Percentiles rank a stretch among this genome's conserved stretches.
These are phyloP conservation scores for Ormosia semicastrata DNA, from an alignment of 306 rosid genomes.

Conservation along the genomic window DNA sequence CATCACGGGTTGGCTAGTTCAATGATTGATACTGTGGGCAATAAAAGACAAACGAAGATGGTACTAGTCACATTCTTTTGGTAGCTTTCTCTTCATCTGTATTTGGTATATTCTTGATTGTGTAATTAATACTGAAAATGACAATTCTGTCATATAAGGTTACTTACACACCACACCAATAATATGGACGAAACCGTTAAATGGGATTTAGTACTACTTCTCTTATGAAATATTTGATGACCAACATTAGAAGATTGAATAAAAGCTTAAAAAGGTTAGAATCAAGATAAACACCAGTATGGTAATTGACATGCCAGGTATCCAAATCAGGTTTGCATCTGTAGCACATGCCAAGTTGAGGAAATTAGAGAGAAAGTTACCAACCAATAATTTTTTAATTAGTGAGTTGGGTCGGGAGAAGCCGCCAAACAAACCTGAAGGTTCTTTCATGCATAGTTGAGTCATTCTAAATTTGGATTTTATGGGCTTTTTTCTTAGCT, in stretches of 20 bases:
- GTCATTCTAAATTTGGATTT: not conserved
- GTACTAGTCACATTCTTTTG: not conserved
- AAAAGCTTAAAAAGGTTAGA: not conserved
- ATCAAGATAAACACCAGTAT: not conserved
- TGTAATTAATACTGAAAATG: not conserved
- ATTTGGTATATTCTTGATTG: not conserved
- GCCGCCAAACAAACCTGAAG: not conserved
- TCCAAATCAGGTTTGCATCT: not conserved
- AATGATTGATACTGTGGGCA: not conserved
- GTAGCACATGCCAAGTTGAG: slow-evolving; percentile 14
- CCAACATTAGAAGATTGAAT: not conserved
- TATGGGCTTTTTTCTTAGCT: not conserved
- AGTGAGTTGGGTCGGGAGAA: not conserved
- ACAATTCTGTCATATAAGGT: not conserved
- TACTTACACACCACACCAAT: not conserved
- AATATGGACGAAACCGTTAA: not conserved
- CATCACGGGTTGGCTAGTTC: not conserved
- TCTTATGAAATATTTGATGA: not conserved
- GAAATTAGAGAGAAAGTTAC: not conserved
- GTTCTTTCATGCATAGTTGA: not conserved
- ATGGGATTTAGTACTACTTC: not conserved
- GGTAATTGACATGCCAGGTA: slow-evolving; percentile 9
- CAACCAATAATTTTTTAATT: not conserved
- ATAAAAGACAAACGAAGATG: not conserved
- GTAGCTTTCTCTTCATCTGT: not conserved